These are phyloP conservation scores for Mortierella polycephala DNA, from an alignment of 371 early-diverging fungal genomes.

Conservation along the genomic window DNA sequence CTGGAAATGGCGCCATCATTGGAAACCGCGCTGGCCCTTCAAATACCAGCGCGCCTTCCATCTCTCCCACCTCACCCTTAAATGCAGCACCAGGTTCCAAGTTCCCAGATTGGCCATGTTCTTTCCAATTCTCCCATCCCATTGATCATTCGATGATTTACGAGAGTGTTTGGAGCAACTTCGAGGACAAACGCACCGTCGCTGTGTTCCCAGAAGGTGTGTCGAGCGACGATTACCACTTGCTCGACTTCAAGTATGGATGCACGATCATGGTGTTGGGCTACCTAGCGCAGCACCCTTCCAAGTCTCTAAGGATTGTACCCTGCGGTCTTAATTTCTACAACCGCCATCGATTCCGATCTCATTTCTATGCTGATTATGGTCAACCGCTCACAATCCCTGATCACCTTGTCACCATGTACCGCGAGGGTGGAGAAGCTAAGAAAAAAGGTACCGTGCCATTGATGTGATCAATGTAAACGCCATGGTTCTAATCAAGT, in stretches of 20 bases:
- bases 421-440: slow-evolving; percentile 49
- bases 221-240: slow-evolving; percentile 55
- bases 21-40: slow-evolving; percentile 5
- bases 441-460: slow-evolving; percentile 47
- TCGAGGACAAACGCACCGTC: slow-evolving; percentile 49
- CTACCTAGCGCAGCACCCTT: slow-evolving; percentile 51
- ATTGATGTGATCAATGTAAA: not conserved
- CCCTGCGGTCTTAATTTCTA: slow-evolving; percentile 58
- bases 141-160: slow-evolving; percentile 54
- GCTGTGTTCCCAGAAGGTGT: slow-evolving; percentile 57
- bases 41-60: not conserved
- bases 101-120: slow-evolving; percentile 41
- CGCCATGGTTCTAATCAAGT: not conserved
- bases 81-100: slow-evolving; percentile 1
- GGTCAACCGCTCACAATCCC: slow-evolving; percentile 48
- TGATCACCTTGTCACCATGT: slow-evolving; percentile 44
- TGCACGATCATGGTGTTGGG: slow-evolving; percentile 58
- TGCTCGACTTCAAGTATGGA: slow-evolving; percentile 57
- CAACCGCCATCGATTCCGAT: slow-evolving; percentile 58
- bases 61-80: not conserved
- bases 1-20: not conserved
- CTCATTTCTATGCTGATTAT: slow-evolving; percentile 55
- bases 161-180: slow-evolving; percentile 55
- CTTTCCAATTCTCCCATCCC: slow-evolving; percentile 49
- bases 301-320: slow-evolving; percentile 48